Percentiles rank a stretch among this genome's conserved stretches.
Conservation (phyloP, 176 grass and related monocot genomes). For the Cenchrus americanus region DNA sequence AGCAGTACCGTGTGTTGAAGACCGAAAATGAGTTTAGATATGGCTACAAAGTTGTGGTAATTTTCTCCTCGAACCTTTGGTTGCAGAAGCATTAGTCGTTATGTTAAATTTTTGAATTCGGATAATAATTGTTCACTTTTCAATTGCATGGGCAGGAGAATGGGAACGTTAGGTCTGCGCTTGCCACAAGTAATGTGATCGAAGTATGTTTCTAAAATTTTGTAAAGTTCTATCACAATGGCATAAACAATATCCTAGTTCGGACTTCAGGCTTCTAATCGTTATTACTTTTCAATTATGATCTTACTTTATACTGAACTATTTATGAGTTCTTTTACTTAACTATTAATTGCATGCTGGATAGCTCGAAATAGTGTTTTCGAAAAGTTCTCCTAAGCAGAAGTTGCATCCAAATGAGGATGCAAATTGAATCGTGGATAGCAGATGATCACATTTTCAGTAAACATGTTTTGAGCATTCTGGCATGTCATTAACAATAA, state of each 20-base stretch:
- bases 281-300: not conserved
- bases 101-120: not conserved
- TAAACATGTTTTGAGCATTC: not conserved
- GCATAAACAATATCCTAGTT: not conserved
- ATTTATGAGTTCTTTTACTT: conserved; percentile 6
- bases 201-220: conserved; percentile 59
- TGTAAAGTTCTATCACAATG: not conserved
- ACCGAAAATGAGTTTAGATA: conserved; percentile 77
- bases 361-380: not conserved
- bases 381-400: not conserved
- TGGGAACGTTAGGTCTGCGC: conserved; percentile 72
- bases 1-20: conserved; percentile 70
- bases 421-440: not conserved
- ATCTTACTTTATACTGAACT: not conserved
- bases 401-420: not conserved
- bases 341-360: not conserved
- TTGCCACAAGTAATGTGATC: conserved; percentile 68
- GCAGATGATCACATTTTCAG: not conserved
- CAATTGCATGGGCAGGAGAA: conserved; percentile 74
- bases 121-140: conserved; percentile 1
- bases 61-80: conserved; percentile 35
- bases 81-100: not conserved
- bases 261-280: too few species aligned
- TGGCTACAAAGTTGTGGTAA: conserved; percentile 96
- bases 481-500: conserved; percentile 19